Evolutionary conservation across 148 eudicot species (phyloP).

Genomic region (Camellia japonica): DNA sequence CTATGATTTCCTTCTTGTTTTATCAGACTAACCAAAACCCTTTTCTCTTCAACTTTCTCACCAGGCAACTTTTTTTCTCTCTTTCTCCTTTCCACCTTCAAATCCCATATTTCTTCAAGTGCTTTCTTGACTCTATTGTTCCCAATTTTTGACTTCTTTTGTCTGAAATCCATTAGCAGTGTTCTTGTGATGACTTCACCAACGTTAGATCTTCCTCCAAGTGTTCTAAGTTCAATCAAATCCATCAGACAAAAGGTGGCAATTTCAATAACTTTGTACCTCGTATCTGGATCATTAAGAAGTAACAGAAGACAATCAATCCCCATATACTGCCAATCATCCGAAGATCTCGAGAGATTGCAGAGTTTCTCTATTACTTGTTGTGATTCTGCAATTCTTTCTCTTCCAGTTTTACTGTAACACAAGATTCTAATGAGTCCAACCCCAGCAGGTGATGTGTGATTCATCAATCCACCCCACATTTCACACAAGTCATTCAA

Average conservation of each 20-base stretch:
- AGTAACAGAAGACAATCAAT: slow-evolving; percentile 69
- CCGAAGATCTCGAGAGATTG: slow-evolving; percentile 68
- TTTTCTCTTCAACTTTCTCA: slow-evolving; percentile 50
- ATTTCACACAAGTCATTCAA: slow-evolving; percentile 47
- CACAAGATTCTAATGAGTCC: slow-evolving; percentile 69
- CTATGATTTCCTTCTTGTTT: slow-evolving; percentile 68
- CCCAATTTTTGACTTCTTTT: slow-evolving; percentile 39
- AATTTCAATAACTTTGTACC: slow-evolving; percentile 53
- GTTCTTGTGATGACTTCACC: slow-evolving; percentile 57
- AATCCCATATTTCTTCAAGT: slow-evolving; percentile 57
- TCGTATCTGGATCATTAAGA: slow-evolving; percentile 55
- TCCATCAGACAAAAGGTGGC: slow-evolving; percentile 47
- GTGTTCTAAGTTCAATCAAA: slow-evolving; percentile 50
- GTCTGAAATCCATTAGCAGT: slow-evolving; percentile 52
- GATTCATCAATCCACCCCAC: slow-evolving; percentile 84
- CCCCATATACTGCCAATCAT: slow-evolving; percentile 87
- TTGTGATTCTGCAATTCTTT: slow-evolving; percentile 37
- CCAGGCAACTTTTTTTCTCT: slow-evolving; percentile 45
- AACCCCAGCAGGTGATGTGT: slow-evolving; percentile 59
- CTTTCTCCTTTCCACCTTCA: slow-evolving; percentile 55
- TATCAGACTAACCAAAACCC: slow-evolving; percentile 37
- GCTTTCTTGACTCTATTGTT: slow-evolving; percentile 31
- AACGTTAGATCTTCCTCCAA: slow-evolving; percentile 37
- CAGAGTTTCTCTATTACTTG: slow-evolving; percentile 54
- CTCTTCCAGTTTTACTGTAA: slow-evolving; percentile 53